A percentile compares a stretch with the other conserved stretches of the same genome.
Conservation (phyloP, 768 basidiomycete genomes). For the Naganishia vaughanmartiniae region DNA sequence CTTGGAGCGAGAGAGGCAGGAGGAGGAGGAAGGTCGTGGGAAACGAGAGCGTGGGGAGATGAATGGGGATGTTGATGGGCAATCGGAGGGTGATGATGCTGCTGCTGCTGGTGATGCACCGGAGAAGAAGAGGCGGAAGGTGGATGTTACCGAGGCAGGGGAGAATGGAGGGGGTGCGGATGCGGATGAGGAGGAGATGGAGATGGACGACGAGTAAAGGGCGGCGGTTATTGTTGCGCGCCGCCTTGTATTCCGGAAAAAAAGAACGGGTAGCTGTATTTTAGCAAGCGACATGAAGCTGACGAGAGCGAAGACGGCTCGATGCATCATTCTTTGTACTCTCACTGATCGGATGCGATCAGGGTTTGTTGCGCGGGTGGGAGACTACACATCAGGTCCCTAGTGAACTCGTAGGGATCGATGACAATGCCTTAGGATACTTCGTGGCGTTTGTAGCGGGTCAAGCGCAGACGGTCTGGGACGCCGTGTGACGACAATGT, state of each 20-base stretch:
- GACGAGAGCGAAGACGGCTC: no score
- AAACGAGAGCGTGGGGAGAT: slow-evolving; percentile 58
- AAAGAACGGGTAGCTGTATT: slow-evolving; percentile 11
- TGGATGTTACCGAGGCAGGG: slow-evolving; percentile 46
- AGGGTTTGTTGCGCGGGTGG: no score
- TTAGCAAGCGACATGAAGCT: not conserved
- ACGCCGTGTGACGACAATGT: no score
- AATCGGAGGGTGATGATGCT: slow-evolving; percentile 64
- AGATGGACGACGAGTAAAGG: slow-evolving; percentile 76
- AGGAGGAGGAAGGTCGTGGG: slow-evolving; percentile 53
- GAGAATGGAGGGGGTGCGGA: slow-evolving; percentile 54
- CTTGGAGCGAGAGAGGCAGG: slow-evolving; percentile 58
- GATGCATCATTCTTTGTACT: no score
- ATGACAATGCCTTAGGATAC: no score
- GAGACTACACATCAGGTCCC: no score
- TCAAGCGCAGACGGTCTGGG: no score
- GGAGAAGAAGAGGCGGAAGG: slow-evolving; percentile 67
- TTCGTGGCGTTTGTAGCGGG: no score
- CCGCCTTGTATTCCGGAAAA: not conserved
- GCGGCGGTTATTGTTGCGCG: no score
- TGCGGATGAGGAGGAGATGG: slow-evolving; percentile 71
- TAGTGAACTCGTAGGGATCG: no score
- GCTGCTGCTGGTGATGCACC: slow-evolving; percentile 57
- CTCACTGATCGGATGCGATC: no score
- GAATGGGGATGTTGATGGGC: slow-evolving; percentile 58